Evolutionary conservation across 1,284 basidiomycete species (phyloP), one percentile per base, ranked within the genome.

Genomic region (Cryptococcus sp.): DNA sequence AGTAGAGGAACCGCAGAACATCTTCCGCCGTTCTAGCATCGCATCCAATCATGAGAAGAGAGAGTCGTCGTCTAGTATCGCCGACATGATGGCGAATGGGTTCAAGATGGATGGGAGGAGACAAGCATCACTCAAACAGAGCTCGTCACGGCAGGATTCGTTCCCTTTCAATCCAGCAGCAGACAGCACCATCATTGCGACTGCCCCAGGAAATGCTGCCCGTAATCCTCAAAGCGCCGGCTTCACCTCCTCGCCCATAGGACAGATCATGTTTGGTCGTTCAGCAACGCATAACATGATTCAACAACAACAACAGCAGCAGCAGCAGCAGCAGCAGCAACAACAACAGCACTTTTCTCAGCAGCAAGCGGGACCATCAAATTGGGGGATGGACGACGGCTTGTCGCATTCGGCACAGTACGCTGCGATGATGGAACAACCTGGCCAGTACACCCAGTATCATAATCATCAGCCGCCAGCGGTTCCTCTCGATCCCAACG

Each of bases 151-250:
- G 23, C 66, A 75, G 53, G 73, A 77, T 39, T 72, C 70, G n/a
- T 57, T 75, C 15, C 73, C 74, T 5, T 75, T 73, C 54, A 65
- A 73, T 51, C 72, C 71, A 3, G 62, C 62, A 19, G 52, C 56
- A 22, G 68, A 68, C 25, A 73, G 69, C 47, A 77, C 75, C 0
- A 51, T 77, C 27, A 74, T 75, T 35, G 69, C 72, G 3, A 72
- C 73, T 15, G 70, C 67, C 8, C 53, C 55, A 17, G 56, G 39
- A 39, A 46, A 31, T 51, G 40, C 40, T 20, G 31, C 31, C 8
- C 31, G 31, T 35, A 48, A 56, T 50, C 23, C 38, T 50, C 49
- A 39, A 15, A 31, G 31, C n/a, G 25, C 50, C 13, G 47, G 46
- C 13, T 59, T 31, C 46, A 47, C 57, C 16, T 61, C 60, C 3